Evolutionary conservation across 441 rosid species (phyloP).

Genomic region (Biscutella laevigata): DNA sequence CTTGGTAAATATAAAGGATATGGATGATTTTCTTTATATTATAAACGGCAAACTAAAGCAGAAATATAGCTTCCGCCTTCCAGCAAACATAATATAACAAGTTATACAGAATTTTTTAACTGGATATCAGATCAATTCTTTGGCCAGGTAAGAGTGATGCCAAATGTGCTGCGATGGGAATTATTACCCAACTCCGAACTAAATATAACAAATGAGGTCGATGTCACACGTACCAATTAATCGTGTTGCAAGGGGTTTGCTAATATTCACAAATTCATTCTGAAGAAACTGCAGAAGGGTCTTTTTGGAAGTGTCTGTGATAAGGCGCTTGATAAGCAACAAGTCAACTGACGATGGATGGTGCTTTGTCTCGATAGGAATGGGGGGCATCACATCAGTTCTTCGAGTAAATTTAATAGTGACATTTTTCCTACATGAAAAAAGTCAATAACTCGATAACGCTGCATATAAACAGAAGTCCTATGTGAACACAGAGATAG

Average conservation of each 20-base stretch:
- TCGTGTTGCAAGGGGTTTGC: constrained; percentile 69
- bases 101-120: not conserved
- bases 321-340: constrained; percentile 84
- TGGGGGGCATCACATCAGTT: constrained; percentile 96
- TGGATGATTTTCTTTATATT: not conserved
- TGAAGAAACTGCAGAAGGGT: constrained; percentile 84
- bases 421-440: constrained; percentile 62
- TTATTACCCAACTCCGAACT: constrained; percentile 1
- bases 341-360: constrained; percentile 97
- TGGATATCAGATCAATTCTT: not conserved
- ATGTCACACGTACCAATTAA: constrained; percentile 55
- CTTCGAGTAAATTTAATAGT: constrained; percentile 79
- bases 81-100: constrained; percentile 1
- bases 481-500: constrained; percentile 6
- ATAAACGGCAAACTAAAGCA: not conserved
- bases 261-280: constrained; percentile 89
- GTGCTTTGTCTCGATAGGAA: constrained; percentile 90
- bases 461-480: constrained; percentile 8
- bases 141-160: not conserved
- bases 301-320: constrained; percentile 81
- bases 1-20: not conserved
- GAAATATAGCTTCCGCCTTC: not conserved
- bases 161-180: not conserved
- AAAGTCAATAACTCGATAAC: constrained; percentile 4
- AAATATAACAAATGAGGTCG: not conserved